Conservation (phyloP, 495 filamentous ascomycete genomes). For the Terfezia claveryi region DNA sequence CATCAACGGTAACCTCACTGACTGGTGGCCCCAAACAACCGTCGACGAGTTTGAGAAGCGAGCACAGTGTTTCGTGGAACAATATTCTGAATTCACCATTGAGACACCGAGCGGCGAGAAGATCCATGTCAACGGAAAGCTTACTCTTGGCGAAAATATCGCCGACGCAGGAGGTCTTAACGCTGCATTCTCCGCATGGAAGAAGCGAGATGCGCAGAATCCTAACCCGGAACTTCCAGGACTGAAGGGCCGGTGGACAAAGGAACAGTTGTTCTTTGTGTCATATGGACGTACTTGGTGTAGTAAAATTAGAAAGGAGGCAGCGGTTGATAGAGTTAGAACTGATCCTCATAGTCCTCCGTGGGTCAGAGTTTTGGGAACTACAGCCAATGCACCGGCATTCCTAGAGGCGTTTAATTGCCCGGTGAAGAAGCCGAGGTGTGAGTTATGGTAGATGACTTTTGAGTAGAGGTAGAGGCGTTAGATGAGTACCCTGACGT, state of each 20-base stretch:
- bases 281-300: constrained; percentile 48
- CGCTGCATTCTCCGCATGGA: constrained; percentile 46
- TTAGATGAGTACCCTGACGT: too few relatives aligned
- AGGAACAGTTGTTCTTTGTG: constrained; percentile 55
- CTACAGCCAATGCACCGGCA: constrained; percentile 42
- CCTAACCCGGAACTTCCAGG: constrained; percentile 40
- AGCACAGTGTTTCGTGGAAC: constrained; percentile 46
- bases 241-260: constrained; percentile 34
- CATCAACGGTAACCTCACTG: constrained; percentile 39
- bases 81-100: constrained; percentile 43
- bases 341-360: constrained; percentile 44
- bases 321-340: constrained; percentile 33
- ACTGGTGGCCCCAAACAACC: constrained; percentile 51
- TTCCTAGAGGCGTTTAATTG: constrained; percentile 49
- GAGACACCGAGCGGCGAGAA: constrained; percentile 30
- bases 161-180: constrained; percentile 51
- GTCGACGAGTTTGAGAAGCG: constrained; percentile 37
- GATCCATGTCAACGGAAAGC: constrained; percentile 42
- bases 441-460: constrained; percentile 39
- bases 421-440: constrained; percentile 38
- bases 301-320: constrained; percentile 35
- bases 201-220: constrained; percentile 27
- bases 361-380: constrained; percentile 37
- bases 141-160: constrained; percentile 56
- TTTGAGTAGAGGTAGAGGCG: too few relatives aligned